phyloP scores from a whole-genome alignment of 352 stramenopile genomes.

The Lagenidium sp. region DNA sequence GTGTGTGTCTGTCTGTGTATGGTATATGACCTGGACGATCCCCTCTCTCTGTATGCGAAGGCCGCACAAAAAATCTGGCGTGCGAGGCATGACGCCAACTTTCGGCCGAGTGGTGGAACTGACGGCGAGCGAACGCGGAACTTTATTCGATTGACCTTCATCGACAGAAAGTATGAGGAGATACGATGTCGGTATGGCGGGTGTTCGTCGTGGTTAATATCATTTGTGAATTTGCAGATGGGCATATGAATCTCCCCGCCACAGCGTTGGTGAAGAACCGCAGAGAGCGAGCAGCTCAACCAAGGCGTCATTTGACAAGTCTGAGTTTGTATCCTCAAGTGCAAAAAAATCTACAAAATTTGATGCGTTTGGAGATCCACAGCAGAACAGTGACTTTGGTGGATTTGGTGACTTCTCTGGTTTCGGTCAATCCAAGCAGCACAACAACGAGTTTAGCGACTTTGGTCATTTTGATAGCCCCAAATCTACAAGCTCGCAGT shows the following conservation, averaged over 20 bases:
- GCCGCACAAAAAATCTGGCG: constrained; percentile 82
- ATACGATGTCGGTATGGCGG: background rate
- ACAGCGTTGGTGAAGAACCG: constrained; percentile 29
- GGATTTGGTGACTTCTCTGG: constrained; percentile 71
- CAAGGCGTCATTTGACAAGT: no score
- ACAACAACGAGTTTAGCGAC: constrained; percentile 22
- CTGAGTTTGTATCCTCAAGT: no score
- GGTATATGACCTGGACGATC: background rate
- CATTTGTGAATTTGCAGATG: constrained; percentile 24
- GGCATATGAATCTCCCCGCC: constrained; percentile 67
- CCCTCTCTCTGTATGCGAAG: constrained; percentile 10
- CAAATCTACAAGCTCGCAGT: constrained; percentile 6
- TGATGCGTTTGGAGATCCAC: constrained; percentile 18
- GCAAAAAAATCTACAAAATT: constrained; percentile 36
- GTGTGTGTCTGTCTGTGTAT: background rate
- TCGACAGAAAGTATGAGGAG: constrained; percentile 83
- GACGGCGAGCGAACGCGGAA: constrained; percentile 82
- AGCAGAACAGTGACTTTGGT: constrained; percentile 29
- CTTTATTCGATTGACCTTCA: constrained; percentile 84
- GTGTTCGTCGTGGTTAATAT: no score
- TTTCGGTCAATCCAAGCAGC: constrained; percentile 38
- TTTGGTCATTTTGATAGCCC: constrained; percentile 24
- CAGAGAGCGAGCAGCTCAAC: constrained; percentile 38
- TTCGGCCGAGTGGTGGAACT: constrained; percentile 56
- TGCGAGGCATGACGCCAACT: constrained; percentile 73